These are phyloP conservation scores for Mycena galopus DNA, from an alignment of 768 basidiomycete genomes.

Conservation along the genomic window DNA sequence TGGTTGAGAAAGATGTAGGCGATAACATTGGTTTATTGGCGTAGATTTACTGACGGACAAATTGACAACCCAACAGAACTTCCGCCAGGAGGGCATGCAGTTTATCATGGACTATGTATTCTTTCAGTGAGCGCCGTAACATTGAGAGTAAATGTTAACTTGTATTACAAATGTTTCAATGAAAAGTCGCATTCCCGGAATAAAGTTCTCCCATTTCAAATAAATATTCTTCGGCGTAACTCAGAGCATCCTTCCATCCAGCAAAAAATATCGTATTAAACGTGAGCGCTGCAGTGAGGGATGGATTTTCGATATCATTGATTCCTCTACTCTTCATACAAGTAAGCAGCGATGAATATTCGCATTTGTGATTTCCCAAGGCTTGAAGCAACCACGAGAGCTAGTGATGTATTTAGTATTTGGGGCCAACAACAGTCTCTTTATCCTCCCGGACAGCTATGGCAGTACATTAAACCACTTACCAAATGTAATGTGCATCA, in stretches of 20 bases:
- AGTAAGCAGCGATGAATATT: neutral
- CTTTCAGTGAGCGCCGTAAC: neutral
- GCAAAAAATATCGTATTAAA: neutral
- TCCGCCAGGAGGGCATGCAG: constrained; percentile 15
- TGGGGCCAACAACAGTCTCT: neutral
- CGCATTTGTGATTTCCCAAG: neutral
- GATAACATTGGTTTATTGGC: no score
- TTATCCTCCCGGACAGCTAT: neutral
- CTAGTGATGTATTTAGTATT: neutral
- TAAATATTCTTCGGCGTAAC: no score
- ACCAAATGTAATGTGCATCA: no score
- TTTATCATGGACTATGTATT: constrained; percentile 20
- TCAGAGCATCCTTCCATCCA: no score
- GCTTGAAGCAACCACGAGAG: neutral
- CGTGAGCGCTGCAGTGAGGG: neutral
- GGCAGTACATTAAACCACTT: no score
- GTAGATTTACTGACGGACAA: neutral
- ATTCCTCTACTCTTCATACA: neutral
- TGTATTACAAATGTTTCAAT: neutral
- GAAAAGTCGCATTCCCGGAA: no score
- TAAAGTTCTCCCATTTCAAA: no score
- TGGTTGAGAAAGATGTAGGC: constrained; percentile 33
- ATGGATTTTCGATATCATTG: neutral
- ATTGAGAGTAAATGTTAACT: neutral
- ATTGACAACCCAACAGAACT: neutral